These are phyloP conservation scores for Alternaria sp. DNA, from an alignment of 2,329 filamentous ascomycete species.

Conservation along the genomic window DNA sequence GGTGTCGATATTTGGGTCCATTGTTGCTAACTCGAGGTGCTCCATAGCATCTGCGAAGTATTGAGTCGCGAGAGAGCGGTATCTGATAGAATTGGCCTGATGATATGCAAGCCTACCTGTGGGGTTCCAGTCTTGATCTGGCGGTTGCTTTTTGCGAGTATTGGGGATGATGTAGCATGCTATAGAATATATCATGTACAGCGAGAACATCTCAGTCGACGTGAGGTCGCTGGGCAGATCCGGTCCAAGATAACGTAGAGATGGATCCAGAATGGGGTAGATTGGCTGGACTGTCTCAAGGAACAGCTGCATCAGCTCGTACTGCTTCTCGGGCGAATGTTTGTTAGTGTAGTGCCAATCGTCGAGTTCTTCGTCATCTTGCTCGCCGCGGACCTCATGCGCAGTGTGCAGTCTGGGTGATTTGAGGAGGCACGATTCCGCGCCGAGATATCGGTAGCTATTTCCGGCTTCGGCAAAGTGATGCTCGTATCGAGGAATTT, in stretches of 20 bases:
- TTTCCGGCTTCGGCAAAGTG: conserved; percentile 45
- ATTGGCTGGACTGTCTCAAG: conserved; percentile 40
- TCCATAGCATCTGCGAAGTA: conserved; percentile 45
- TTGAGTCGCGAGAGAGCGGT: conserved; percentile 36
- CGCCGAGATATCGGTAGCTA: conserved; percentile 48
- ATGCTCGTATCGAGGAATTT: conserved; percentile 38
- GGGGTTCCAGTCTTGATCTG: conserved; percentile 32
- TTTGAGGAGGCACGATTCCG: conserved; percentile 45
- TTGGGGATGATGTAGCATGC: conserved; percentile 45
- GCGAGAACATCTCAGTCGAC: conserved; percentile 38
- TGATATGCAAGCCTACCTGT: conserved; percentile 41
- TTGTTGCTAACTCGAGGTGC: conserved; percentile 44
- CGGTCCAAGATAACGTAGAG: conserved; percentile 35
- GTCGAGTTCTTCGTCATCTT: conserved; percentile 34
- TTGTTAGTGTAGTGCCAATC: conserved; percentile 36
- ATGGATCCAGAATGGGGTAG: conserved; percentile 43
- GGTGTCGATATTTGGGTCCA: conserved; percentile 44
- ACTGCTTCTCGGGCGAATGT: conserved; percentile 33
- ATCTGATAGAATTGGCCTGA: conserved; percentile 42
- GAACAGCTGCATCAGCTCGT: conserved; percentile 44
- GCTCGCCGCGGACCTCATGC: conserved; percentile 22
- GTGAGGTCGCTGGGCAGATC: conserved; percentile 36
- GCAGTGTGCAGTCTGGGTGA: conserved; percentile 40
- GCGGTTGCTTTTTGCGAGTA: conserved; percentile 32
- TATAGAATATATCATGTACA: conserved; percentile 51